A percentile compares a stretch with the other conserved stretches of the same genome.
Evolutionary conservation across 495 filamentous ascomycete species (phyloP).

Genomic region (Penicillium macrosclerotiorum): DNA sequence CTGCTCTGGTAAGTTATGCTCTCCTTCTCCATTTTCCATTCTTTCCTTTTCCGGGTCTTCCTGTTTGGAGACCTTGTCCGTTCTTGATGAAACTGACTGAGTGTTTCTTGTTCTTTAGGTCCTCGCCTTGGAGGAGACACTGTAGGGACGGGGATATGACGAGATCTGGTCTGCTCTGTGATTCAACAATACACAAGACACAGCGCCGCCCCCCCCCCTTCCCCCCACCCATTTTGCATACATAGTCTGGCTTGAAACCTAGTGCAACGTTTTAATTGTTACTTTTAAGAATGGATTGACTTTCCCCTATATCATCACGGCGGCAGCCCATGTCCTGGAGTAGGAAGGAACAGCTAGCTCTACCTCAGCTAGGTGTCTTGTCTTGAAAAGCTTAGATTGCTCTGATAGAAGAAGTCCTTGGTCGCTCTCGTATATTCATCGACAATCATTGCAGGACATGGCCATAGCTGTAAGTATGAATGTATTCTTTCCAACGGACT

Average conservation of each 20-base stretch:
- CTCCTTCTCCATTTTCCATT: background rate
- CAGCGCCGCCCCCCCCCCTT: too few species aligned
- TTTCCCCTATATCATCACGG: too few species aligned
- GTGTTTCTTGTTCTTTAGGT: conserved; percentile 32
- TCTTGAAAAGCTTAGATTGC: too few species aligned
- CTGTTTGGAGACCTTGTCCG: background rate
- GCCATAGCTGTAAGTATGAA: background rate
- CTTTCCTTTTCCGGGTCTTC: background rate
- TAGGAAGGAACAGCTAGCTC: too few species aligned
- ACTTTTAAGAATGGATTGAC: too few species aligned
- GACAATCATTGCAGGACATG: too few species aligned
- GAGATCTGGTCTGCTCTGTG: background rate
- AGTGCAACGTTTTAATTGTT: too few species aligned
- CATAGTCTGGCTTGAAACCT: background rate
- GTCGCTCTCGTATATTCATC: too few species aligned
- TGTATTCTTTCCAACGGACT: too few species aligned
- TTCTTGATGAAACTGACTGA: conserved; percentile 5
- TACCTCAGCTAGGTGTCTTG: too few species aligned
- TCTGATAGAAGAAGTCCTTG: too few species aligned
- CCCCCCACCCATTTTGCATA: conserved; percentile 1
- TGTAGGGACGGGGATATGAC: conserved; percentile 23
- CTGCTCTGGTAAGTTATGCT: conserved; percentile 70
- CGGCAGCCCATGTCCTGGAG: too few species aligned
- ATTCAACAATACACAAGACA: conserved; percentile 8
- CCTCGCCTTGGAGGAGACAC: conserved; percentile 50